Evolutionary conservation across 2,329 filamentous ascomycete genomes (phyloP), one percentile per base, ranked within the genome.

Genomic region (Paracoccidioides lutzii): DNA sequence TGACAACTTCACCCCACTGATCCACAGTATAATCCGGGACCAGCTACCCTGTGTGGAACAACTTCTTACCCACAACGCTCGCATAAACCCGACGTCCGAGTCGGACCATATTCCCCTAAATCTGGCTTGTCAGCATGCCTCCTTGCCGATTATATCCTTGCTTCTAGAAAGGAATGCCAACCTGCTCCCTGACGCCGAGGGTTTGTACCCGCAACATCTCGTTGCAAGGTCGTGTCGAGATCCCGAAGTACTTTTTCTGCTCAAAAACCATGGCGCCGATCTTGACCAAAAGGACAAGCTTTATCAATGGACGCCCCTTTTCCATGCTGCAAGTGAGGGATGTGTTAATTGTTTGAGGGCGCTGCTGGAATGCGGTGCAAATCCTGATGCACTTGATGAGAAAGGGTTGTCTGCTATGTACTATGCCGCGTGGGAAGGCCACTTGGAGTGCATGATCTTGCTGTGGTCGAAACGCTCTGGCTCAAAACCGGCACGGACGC

Each of bases 341-440:
- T 94, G 95, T 67, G 86, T 96, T 1, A 83, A 87, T 32, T 96
- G 90, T 65, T 76, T 98, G 45, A 81, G 89, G 62, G 87, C 84
- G 1, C 77, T 98, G 3, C 77, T 98, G 9, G 82, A 89, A 54
- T 82, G 87, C 59, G 85, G 87, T 6, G 90, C 86, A 3, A 82
- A 94, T 64, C 81, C 86, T 0, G 84, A 84, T 60, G 87, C 90
- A 55, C 74, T 88, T 45, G 93, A 98, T 66, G 93, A 98, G 72
- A 98, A 97, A 67, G 85, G 84, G 14, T 78, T 97, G 3, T 89
- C 90, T 2, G 90, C 93, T 33, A 90, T 97, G 84, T 98, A 98
- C 71, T 98, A 98, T 71, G 93, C 93, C 12, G 91, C 90, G 0
- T 98, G 93, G 93, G 93, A 98, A 73, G 93, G 93, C 0, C 88